Evolutionary conservation across 2,329 filamentous ascomycete species (phyloP).

Genomic region (Fonsecaea nubica): DNA sequence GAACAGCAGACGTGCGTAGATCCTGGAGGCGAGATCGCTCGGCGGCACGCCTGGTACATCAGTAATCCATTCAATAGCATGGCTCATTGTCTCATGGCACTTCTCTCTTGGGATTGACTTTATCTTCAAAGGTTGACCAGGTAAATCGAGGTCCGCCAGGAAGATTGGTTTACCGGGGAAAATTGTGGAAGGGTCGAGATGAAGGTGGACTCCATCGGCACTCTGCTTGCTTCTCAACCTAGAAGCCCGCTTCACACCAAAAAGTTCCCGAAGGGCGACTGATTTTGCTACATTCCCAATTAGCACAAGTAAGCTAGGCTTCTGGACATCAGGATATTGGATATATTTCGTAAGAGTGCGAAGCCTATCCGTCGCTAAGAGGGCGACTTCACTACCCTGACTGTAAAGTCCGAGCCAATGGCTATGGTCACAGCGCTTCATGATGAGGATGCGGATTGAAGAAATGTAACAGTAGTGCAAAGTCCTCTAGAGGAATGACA

Average conservation of each 20-base stretch:
- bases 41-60: background rate
- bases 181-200: too few relatives aligned
- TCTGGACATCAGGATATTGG: background rate
- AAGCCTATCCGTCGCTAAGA: conserved; percentile 39
- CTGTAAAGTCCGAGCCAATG: conserved; percentile 40
- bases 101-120: too few relatives aligned
- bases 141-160: too few relatives aligned
- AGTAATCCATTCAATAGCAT: background rate
- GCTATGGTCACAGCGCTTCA: conserved; percentile 38
- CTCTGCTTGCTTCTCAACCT: conserved; percentile 32
- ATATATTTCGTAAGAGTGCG: conserved; percentile 35
- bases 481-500: too few relatives aligned
- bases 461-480: too few relatives aligned
- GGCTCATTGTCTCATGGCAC: background rate
- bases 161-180: too few relatives aligned
- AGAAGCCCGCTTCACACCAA: conserved; percentile 31
- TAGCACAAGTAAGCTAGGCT: conserved; percentile 27
- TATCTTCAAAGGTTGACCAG: too few relatives aligned
- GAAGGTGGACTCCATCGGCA: conserved; percentile 32
- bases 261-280: conserved; percentile 37
- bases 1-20: conserved; percentile 32
- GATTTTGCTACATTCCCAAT: conserved; percentile 40
- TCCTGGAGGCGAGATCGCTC: background rate
- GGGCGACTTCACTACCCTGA: conserved; percentile 36
- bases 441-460: background rate